These are phyloP conservation scores for Calophaca sinica DNA, from an alignment of 306 rosid species.

Conservation along the genomic window DNA sequence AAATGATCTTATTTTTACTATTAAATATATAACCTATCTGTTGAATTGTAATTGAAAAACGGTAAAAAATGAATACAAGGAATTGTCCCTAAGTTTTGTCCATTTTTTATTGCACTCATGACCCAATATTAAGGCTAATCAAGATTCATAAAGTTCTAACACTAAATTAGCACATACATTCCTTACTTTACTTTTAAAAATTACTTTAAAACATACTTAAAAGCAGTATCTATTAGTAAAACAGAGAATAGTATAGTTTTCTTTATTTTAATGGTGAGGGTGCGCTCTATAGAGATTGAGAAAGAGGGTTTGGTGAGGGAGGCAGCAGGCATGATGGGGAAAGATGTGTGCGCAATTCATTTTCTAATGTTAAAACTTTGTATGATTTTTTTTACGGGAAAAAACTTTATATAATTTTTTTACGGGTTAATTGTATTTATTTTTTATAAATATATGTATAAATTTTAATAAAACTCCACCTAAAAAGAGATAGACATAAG, in stretches of 20 bases:
- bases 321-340: background rate
- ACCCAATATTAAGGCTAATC: background rate
- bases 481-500: background rate
- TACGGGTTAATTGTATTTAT: background rate
- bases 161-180: background rate
- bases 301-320: conserved; percentile 54
- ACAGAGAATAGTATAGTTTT: no score
- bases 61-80: no score
- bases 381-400: no score
- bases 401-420: no score
- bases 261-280: background rate
- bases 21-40: no score
- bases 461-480: background rate
- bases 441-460: no score
- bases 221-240: background rate
- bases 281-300: background rate
- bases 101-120: background rate
- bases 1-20: no score
- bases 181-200: background rate
- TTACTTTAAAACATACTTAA: no score
- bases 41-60: no score
- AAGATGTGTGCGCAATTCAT: no score
- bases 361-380: no score
- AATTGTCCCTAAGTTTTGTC: no score
- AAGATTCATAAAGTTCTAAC: background rate